Conservation (phyloP, 2,329 filamentous ascomycete genomes). For the Tolypocladium ovalisporum region DNA sequence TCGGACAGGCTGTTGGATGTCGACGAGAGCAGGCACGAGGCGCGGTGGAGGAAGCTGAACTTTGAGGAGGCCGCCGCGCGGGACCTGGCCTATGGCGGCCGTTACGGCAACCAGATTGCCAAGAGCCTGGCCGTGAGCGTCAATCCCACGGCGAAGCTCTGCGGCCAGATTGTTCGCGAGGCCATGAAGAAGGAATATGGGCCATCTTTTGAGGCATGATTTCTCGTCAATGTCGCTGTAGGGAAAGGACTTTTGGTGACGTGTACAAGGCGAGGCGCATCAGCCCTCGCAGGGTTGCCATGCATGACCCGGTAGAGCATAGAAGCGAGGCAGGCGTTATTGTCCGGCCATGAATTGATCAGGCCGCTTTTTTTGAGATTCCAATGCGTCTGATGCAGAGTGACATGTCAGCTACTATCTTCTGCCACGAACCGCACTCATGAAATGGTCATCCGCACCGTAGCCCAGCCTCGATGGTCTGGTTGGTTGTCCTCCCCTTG, state of each 20-base stretch:
- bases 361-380: slow-evolving; percentile 10
- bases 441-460: slow-evolving; percentile 18
- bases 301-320: background rate
- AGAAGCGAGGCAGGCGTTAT: background rate
- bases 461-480: slow-evolving; percentile 37
- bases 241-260: background rate
- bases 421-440: no score
- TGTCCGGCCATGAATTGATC: slow-evolving; percentile 1
- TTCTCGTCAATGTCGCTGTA: background rate
- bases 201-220: slow-evolving; percentile 30
- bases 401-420: background rate
- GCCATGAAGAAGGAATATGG: slow-evolving; percentile 61
- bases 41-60: slow-evolving; percentile 37
- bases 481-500: slow-evolving; percentile 39
- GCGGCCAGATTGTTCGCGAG: slow-evolving; percentile 57
- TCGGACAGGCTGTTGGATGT: slow-evolving; percentile 25
- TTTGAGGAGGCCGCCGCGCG: slow-evolving; percentile 53
- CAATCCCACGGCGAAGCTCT: slow-evolving; percentile 60
- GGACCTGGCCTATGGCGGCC: slow-evolving; percentile 53
- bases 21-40: slow-evolving; percentile 29
- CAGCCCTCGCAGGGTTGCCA: background rate
- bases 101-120: slow-evolving; percentile 55
- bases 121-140: slow-evolving; percentile 52
- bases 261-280: background rate
- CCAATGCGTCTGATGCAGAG: slow-evolving; percentile 17